Evolutionary conservation across 1,284 basidiomycete genomes (phyloP).

Genomic region (Flammula alnicola): DNA sequence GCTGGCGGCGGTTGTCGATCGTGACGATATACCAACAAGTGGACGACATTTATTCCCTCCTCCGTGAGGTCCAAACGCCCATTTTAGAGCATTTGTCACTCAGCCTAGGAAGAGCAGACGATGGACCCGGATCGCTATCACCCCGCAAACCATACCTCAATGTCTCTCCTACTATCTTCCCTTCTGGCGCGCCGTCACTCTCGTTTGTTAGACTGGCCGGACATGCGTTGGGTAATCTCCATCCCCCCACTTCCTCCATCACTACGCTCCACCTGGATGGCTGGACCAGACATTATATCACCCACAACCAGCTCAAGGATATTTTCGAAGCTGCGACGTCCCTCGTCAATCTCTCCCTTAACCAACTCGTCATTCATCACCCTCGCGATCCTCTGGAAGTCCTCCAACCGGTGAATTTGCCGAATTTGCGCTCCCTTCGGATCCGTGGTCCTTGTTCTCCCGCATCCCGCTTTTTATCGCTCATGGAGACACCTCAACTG

Average conservation of each 20-base stretch:
- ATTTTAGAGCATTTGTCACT: conserved; percentile 43
- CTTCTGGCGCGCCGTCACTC: conserved; percentile 35
- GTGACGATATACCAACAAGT: conserved; percentile 27
- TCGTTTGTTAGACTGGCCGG: conserved; percentile 45
- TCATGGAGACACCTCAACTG: conserved; percentile 39
- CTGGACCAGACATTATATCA: conserved; percentile 38
- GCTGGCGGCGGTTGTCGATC: conserved; percentile 43
- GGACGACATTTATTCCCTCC: conserved; percentile 30
- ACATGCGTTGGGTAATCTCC: conserved; percentile 40
- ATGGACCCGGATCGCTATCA: conserved; percentile 23
- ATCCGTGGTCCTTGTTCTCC: conserved; percentile 38
- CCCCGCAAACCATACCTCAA: conserved; percentile 32
- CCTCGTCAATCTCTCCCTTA: conserved; percentile 45
- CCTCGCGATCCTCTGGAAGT: conserved; percentile 34
- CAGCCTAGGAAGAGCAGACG: conserved; percentile 32
- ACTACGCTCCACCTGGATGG: conserved; percentile 47
- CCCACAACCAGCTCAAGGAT: conserved; percentile 35
- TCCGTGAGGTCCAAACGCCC: conserved; percentile 33
- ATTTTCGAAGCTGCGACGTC: conserved; percentile 36
- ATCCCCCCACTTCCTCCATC: conserved; percentile 39
- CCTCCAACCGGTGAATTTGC: conserved; percentile 29
- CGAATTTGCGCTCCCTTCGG: conserved; percentile 38
- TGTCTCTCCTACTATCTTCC: conserved; percentile 36
- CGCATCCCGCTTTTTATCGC: conserved; percentile 33
- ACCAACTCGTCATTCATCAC: conserved; percentile 38